Conservation (phyloP, 495 filamentous ascomycete genomes). For the Saxispiralis lemnorum region DNA sequence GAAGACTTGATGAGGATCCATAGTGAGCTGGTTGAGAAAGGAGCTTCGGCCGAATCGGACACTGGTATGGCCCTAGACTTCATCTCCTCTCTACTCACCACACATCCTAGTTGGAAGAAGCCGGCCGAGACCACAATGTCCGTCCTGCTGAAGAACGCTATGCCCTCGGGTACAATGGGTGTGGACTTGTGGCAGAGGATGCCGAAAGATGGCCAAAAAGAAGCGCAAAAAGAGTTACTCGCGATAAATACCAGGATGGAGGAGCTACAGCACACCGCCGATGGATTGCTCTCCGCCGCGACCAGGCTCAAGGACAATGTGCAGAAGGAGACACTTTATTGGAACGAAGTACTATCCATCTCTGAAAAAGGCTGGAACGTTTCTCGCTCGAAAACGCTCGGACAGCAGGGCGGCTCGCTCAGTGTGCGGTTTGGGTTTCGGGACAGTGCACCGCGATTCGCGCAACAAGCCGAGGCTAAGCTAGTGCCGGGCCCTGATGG, state of each 20-base stretch:
- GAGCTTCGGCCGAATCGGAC: conserved; percentile 39
- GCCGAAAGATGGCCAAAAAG: conserved; percentile 23
- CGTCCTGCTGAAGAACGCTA: conserved; percentile 42
- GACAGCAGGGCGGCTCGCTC: conserved; percentile 45
- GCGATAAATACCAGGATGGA: conserved; percentile 67
- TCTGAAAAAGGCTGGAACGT: conserved; percentile 73
- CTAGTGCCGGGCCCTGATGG: conserved; percentile 60
- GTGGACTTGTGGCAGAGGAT: conserved; percentile 44
- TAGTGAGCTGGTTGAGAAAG: conserved; percentile 12
- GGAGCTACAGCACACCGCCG: conserved; percentile 54
- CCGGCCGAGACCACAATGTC: conserved; percentile 54
- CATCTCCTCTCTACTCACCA: conserved; percentile 67
- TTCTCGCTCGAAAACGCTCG: conserved; percentile 35
- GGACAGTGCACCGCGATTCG: conserved; percentile 59
- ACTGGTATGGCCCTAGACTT: conserved; percentile 59
- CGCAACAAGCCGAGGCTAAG: conserved; percentile 57
- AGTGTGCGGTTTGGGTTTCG: conserved; percentile 79
- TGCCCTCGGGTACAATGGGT: conserved; percentile 61
- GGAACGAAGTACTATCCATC: conserved; percentile 66
- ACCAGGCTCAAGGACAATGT: conserved; percentile 58
- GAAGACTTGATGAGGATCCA: conserved; percentile 11
- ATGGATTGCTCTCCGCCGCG: conserved; percentile 55
- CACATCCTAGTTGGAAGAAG: conserved; percentile 39
- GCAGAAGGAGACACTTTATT: conserved; percentile 63
- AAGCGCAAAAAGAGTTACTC: conserved; percentile 38